Base-by-base conservation (phyloP, 352 stramenopile species). In the Globisporangium nagaii region DNA sequence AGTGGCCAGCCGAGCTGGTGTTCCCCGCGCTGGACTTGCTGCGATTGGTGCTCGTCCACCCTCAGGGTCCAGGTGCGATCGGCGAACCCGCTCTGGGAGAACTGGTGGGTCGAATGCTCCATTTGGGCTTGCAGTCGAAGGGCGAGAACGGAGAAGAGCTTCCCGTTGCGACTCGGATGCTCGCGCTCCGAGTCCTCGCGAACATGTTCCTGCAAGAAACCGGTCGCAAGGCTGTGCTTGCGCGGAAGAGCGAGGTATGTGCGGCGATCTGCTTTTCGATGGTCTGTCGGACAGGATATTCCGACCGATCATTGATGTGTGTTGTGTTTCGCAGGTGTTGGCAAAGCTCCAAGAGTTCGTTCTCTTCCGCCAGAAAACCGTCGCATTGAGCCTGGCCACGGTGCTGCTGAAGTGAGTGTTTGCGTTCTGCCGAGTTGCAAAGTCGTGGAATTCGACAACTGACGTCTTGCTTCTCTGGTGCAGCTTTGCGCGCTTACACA, bases 1-100 rank as follows among this genome's bases (percentile, higher is more conserved):
- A 65, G 3, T 97, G 92, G 85, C 76, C 85, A 5, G 72, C 71
- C 0, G 71, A 79, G 11, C 53, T 89, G 30, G 85, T 80, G 4
- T 98, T 98, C 67, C 90, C 93, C 11, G 85, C 78, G 4, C 69
- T 98, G 24, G 95, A 98, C 71, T 62, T 98, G 58, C 77, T 95
- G 28, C 84, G 95, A 8, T 70, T 98, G 15, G 74, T 93, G 30
- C 53, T 96, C 2, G 66, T 95, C 6, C 95, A 98, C 61, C 92
- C 93, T 0, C 80, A 96, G 60, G 90, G 83, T 0, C 64, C 75
- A 3, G 45, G 20, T 9, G 56, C 72, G 24, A 34, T 93, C 4
- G 65, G 75, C 27, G 54, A 68, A 34, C 48, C 60, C 28, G 56
- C 62, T 1, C 49, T 86, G 10, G 57, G 74, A 20, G 50, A 58